Percentiles rank a stretch among this genome's conserved stretches.
phyloP scores from a whole-genome alignment of 805 yeast species.

The Suhomyces faveliae region DNA sequence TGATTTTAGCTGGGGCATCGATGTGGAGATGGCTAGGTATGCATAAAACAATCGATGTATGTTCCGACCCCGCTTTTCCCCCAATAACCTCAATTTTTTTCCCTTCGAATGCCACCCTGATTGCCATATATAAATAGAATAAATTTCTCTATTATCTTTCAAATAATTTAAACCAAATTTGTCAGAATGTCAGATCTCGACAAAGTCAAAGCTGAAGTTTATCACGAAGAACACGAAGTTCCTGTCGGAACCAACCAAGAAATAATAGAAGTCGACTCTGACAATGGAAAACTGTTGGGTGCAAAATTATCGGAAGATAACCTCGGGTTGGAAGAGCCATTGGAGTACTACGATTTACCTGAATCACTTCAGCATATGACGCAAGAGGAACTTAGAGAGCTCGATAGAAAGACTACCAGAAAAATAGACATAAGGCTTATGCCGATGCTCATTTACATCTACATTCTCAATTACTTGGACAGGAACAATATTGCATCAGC shows the following conservation, averaged over 20 bases:
- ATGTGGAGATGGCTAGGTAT: neutral
- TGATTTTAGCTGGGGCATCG: neutral
- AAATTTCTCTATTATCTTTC: no score
- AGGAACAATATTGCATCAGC: conserved; percentile 56
- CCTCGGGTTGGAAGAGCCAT: conserved; percentile 3
- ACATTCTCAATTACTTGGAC: conserved; percentile 52
- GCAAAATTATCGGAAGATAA: conserved; percentile 3
- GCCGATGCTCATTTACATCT: conserved; percentile 50
- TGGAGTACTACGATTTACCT: conserved; percentile 21
- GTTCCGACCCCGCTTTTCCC: neutral
- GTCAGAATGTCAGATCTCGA: neutral
- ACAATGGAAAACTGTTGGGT: neutral
- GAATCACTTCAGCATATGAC: conserved; percentile 30
- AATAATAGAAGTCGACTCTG: neutral
- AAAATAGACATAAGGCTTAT: conserved; percentile 50
- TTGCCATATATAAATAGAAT: neutral
- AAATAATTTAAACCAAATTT: no score
- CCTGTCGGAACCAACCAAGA: conserved; percentile 1
- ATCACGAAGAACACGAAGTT: conserved; percentile 2
- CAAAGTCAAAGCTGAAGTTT: neutral
- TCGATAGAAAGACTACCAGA: conserved; percentile 44
- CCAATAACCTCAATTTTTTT: neutral
- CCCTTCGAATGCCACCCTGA: neutral
- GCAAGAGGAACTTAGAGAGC: conserved; percentile 42
- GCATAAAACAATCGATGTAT: neutral